Evolutionary conservation across 225 moss, liverwort and hornwort genomes (phyloP).

Genomic region (Neckera pumila): DNA sequence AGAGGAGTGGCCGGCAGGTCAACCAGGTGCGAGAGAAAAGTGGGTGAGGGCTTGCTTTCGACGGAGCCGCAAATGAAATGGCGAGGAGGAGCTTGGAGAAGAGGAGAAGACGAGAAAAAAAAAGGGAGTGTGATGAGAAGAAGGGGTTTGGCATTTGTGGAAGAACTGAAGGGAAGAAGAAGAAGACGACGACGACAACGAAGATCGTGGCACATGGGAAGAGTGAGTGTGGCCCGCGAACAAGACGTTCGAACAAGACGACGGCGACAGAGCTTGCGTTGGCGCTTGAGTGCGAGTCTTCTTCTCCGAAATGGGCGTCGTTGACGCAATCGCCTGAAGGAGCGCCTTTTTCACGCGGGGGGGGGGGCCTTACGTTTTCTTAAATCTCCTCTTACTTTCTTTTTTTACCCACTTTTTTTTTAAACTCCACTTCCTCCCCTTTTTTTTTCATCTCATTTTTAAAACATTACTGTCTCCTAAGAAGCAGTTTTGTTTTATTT

Average conservation of each 20-base stretch:
- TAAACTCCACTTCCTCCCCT: accelerated
- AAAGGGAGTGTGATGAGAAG: too few species aligned
- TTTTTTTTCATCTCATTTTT: background rate
- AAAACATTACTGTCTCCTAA: background rate
- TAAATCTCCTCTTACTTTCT: background rate
- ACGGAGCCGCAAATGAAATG: background rate
- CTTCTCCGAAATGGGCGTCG: background rate
- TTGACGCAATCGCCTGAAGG: slow-evolving; percentile 15
- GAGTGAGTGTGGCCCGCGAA: background rate
- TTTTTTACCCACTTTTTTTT: too few species aligned
- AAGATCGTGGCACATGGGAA: background rate
- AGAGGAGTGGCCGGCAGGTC: background rate
- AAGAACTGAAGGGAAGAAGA: background rate
- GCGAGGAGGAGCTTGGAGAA: background rate
- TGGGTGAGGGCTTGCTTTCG: background rate
- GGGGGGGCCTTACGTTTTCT: background rate
- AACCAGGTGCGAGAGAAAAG: background rate
- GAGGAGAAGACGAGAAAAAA: background rate
- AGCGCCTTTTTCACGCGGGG: background rate
- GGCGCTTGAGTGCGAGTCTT: background rate
- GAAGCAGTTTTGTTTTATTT: too few species aligned
- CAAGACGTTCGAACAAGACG: background rate
- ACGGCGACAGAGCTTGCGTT: background rate
- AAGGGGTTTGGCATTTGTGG: background rate
- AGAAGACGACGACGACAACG: background rate